These are phyloP conservation scores for Neofusicoccum sp. DNA, from an alignment of 2,329 filamentous ascomycete species.

Conservation along the genomic window DNA sequence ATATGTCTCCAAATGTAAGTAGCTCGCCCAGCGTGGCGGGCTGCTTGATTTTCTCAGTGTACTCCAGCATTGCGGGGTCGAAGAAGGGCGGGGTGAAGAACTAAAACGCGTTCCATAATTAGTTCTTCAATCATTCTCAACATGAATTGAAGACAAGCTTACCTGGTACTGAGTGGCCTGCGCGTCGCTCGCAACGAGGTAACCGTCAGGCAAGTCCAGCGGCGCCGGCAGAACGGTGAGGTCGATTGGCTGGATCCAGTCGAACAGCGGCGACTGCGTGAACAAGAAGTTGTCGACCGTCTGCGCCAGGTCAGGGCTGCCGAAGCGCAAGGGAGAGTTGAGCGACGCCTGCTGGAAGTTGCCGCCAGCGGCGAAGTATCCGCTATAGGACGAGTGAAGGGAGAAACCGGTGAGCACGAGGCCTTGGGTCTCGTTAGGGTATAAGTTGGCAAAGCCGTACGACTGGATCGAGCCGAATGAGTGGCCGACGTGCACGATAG, in stretches of 20 bases:
- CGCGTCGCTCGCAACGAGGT: conserved; percentile 52
- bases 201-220: conserved; percentile 50
- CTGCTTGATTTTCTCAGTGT: conserved; percentile 53
- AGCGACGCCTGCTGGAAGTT: conserved; percentile 52
- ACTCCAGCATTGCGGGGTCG: conserved; percentile 55
- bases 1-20: conserved; percentile 53
- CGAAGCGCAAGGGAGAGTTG: conserved; percentile 46
- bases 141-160: too few species aligned
- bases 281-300: conserved; percentile 1
- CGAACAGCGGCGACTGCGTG: background rate
- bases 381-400: conserved; percentile 48
- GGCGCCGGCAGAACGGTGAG: conserved; percentile 25
- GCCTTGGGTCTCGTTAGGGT: conserved; percentile 59
- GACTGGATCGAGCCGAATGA: conserved; percentile 64
- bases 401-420: conserved; percentile 65
- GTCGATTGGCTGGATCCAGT: background rate
- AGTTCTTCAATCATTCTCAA: too few species aligned
- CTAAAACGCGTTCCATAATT: too few species aligned
- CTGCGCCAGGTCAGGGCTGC: conserved; percentile 17
- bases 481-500: conserved; percentile 64
- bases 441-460: conserved; percentile 56
- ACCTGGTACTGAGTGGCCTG: conserved; percentile 54
- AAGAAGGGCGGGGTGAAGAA: conserved; percentile 56
- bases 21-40: conserved; percentile 63
- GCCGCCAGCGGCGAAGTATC: conserved; percentile 48